Conservation (phyloP, 305 asterid genomes). For the Fraxinus velutina region DNA sequence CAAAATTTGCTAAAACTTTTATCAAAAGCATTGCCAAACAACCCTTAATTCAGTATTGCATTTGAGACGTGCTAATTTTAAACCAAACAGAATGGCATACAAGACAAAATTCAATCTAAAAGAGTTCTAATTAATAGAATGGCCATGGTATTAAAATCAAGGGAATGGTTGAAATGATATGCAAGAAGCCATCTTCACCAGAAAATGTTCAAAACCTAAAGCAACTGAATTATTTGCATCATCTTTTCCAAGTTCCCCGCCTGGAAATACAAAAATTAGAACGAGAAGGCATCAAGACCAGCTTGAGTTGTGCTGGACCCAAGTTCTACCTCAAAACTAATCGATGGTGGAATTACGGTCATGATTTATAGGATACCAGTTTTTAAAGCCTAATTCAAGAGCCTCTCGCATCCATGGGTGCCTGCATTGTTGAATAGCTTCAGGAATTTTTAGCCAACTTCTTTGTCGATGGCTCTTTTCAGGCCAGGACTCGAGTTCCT, state of each 20-base stretch:
- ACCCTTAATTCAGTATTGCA: not conserved
- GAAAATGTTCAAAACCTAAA: slow-evolving; percentile 23
- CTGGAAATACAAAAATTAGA: slow-evolving; percentile 10
- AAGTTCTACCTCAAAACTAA: slow-evolving; percentile 18
- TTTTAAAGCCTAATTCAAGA: slow-evolving; percentile 57
- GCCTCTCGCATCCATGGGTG: slow-evolving; percentile 88
- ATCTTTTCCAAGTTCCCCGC: slow-evolving; percentile 25
- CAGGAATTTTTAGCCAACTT: slow-evolving; percentile 64
- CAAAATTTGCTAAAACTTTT: not conserved
- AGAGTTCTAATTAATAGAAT: not conserved
- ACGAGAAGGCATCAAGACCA: slow-evolving; percentile 27
- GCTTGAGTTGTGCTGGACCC: slow-evolving; percentile 25
- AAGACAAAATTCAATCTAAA: not conserved
- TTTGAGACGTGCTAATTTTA: not conserved
- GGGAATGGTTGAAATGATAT: not conserved
- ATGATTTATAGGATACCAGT: slow-evolving; percentile 44
- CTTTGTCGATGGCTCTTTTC: slow-evolving; percentile 63
- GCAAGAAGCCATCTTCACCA: not conserved
- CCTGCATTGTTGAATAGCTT: slow-evolving; percentile 60
- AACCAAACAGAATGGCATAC: not conserved
- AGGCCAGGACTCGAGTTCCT: slow-evolving; percentile 79
- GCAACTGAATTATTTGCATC: slow-evolving; percentile 32
- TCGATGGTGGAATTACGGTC: slow-evolving; percentile 16
- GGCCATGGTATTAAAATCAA: not conserved
- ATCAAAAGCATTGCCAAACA: not conserved